Evolutionary conservation across 192 early-diverging fungal genomes (phyloP).

Genomic region (Chytriomyces sp.): DNA sequence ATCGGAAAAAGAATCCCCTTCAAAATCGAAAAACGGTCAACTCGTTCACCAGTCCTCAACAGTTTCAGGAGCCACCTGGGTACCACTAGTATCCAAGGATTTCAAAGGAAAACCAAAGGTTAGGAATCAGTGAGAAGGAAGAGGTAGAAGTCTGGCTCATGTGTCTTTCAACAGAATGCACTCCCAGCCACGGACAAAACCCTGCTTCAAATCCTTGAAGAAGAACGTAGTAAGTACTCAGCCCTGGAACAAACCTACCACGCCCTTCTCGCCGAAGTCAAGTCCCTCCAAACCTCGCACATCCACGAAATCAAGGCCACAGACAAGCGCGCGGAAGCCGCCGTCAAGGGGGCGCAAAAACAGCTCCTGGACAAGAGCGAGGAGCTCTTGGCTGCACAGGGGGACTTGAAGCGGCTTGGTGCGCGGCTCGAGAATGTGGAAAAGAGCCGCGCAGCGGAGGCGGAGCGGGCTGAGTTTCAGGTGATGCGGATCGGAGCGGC

Average conservation of each 20-base stretch:
- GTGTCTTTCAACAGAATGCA: constrained; percentile 26
- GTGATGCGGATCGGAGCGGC: constrained; percentile 24
- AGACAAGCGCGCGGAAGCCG: constrained; percentile 34
- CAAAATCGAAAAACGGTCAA: neutral
- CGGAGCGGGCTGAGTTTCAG: constrained; percentile 33
- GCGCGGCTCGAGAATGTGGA: constrained; percentile 34
- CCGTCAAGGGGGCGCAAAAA: constrained; percentile 39
- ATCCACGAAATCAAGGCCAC: constrained; percentile 47
- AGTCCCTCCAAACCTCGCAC: constrained; percentile 51
- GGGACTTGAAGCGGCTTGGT: constrained; percentile 38
- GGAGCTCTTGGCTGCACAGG: constrained; percentile 26
- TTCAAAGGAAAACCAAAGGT: constrained; percentile 34
- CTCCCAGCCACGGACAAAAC: constrained; percentile 44
- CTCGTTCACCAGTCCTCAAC: neutral
- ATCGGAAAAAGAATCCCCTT: too few species aligned
- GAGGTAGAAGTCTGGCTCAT: neutral
- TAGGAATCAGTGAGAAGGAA: neutral
- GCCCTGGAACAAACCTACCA: constrained; percentile 53
- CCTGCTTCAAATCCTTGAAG: constrained; percentile 49
- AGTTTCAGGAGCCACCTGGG: constrained; percentile 1
- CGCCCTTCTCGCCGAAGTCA: constrained; percentile 52
- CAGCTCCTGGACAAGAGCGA: constrained; percentile 43
- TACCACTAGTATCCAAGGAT: constrained; percentile 25
- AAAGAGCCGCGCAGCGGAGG: constrained; percentile 28
- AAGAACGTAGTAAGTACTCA: constrained; percentile 46